These are phyloP conservation scores for Ceratocystis cubensis DNA, from an alignment of 2,329 filamentous ascomycete genomes.

Conservation along the genomic window DNA sequence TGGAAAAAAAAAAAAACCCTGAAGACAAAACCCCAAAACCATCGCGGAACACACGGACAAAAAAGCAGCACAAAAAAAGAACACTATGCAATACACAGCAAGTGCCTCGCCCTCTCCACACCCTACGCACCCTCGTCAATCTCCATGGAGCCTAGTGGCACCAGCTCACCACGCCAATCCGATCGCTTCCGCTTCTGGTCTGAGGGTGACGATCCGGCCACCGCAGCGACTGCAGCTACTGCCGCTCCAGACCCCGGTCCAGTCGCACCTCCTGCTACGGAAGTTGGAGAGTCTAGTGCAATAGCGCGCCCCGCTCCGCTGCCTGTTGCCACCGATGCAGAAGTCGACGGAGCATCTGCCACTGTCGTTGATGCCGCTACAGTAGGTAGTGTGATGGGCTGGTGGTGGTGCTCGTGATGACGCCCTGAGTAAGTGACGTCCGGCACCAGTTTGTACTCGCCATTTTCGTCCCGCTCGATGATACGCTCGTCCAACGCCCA, in stretches of 20 bases:
- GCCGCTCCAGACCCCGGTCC: neutral
- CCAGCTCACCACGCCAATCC: constrained; percentile 18
- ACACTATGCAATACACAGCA: neutral
- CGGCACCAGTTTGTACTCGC: constrained; percentile 40
- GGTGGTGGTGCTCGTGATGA: constrained; percentile 21
- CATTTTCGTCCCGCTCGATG: constrained; percentile 44
- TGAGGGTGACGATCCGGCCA: neutral
- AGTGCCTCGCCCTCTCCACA: neutral
- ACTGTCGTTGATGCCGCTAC: neutral
- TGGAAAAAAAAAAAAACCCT: neutral
- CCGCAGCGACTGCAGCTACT: neutral
- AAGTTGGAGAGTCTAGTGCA: constrained; percentile 10
- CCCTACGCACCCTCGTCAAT: constrained; percentile 15
- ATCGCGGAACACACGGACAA: neutral
- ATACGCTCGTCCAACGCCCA: constrained; percentile 54
- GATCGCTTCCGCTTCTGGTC: constrained; percentile 20
- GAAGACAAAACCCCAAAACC: neutral
- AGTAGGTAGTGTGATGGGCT: constrained; percentile 16
- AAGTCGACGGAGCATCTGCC: neutral
- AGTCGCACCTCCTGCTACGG: neutral
- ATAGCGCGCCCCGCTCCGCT: neutral
- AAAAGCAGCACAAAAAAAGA: constrained; percentile 1
- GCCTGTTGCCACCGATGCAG: neutral
- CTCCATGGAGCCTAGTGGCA: constrained; percentile 15
- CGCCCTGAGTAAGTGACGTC: constrained; percentile 20